Evolutionary conservation across 139 green algal species (phyloP).

Genomic region (Asterochloris erici): DNA sequence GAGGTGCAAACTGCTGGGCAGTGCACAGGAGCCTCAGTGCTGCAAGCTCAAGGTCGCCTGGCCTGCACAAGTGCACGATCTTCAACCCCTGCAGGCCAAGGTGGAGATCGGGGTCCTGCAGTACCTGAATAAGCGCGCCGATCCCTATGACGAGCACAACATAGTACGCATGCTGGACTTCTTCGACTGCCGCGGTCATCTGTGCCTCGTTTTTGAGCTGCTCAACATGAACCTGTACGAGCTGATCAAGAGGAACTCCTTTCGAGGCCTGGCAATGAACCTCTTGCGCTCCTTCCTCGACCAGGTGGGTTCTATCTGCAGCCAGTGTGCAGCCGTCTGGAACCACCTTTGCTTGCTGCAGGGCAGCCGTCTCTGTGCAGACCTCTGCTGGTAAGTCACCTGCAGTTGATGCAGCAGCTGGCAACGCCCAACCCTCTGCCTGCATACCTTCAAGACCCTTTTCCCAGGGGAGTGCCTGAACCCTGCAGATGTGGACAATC

Average conservation of each 20-base stretch:
- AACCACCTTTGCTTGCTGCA: not conserved
- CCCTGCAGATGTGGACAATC: too few relatives aligned
- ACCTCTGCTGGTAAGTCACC: too few relatives aligned
- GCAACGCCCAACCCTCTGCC: too few relatives aligned
- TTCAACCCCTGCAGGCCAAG: slow-evolving; percentile 65
- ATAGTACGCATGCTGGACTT: slow-evolving; percentile 94
- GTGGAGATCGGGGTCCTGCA: slow-evolving; percentile 91
- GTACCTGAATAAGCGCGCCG: slow-evolving; percentile 83
- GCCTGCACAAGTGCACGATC: not conserved
- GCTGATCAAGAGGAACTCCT: slow-evolving; percentile 93
- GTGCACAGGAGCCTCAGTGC: not conserved
- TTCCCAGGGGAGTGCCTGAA: too few relatives aligned
- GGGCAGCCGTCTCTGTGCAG: not conserved
- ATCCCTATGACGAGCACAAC: slow-evolving; percentile 76
- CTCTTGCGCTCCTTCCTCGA: slow-evolving; percentile 82
- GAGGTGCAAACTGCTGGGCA: too few relatives aligned
- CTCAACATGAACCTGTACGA: slow-evolving; percentile 97
- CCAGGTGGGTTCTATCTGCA: slow-evolving; percentile 36
- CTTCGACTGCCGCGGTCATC: slow-evolving; percentile 88
- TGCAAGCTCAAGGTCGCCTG: not conserved
- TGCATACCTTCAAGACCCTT: too few relatives aligned
- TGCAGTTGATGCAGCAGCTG: too few relatives aligned
- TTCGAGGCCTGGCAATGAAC: slow-evolving; percentile 80
- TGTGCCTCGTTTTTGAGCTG: slow-evolving; percentile 98
- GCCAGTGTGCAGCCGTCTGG: not conserved